phyloP scores from a whole-genome alignment of 1,284 basidiomycete species.

The Vanrija humicola region DNA sequence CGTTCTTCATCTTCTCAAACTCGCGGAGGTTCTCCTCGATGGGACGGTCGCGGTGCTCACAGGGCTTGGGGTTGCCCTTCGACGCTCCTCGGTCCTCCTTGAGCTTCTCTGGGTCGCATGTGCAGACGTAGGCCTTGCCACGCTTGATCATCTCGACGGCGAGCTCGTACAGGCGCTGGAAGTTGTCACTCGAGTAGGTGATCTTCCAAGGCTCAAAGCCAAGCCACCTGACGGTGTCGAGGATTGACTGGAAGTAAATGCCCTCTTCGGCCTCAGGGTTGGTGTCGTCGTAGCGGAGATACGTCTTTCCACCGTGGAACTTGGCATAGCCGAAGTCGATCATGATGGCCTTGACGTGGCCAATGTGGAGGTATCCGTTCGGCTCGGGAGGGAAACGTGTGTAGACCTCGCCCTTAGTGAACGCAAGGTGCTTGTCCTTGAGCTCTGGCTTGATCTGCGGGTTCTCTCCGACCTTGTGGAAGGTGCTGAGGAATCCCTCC shows the following conservation, averaged over 20 bases:
- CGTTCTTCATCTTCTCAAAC: conserved; percentile 90
- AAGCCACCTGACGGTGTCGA: conserved; percentile 94
- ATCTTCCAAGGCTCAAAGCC: conserved; percentile 99
- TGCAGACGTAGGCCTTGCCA: conserved; percentile 92
- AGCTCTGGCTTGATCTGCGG: conserved; percentile 77
- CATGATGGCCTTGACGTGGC: conserved; percentile 98
- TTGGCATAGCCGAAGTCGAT: conserved; percentile 98
- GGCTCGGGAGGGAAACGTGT: conserved; percentile 99
- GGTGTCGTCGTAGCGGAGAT: conserved; percentile 92
- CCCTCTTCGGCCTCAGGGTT: conserved; percentile 98
- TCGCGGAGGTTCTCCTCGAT: conserved; percentile 78
- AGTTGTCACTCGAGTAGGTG: conserved; percentile 98
- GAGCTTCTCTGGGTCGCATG: conserved; percentile 93
- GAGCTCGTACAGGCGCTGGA: conserved; percentile 79
- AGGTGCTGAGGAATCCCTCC: conserved; percentile 88
- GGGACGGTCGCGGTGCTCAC: conserved; percentile 77
- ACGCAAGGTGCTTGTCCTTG: conserved; percentile 73
- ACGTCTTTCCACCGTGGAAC: conserved; percentile 82
- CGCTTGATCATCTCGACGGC: conserved; percentile 87
- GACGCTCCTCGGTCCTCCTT: conserved; percentile 79
- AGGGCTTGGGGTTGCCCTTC: conserved; percentile 78
- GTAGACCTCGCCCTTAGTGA: conserved; percentile 79
- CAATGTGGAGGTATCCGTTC: conserved; percentile 93
- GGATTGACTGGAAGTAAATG: conserved; percentile 90
- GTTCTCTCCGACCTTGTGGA: conserved; percentile 94